Conservation (phyloP, 2,329 filamentous ascomycete genomes). For the Ophiocordyceps camponoti-floridani region DNA sequence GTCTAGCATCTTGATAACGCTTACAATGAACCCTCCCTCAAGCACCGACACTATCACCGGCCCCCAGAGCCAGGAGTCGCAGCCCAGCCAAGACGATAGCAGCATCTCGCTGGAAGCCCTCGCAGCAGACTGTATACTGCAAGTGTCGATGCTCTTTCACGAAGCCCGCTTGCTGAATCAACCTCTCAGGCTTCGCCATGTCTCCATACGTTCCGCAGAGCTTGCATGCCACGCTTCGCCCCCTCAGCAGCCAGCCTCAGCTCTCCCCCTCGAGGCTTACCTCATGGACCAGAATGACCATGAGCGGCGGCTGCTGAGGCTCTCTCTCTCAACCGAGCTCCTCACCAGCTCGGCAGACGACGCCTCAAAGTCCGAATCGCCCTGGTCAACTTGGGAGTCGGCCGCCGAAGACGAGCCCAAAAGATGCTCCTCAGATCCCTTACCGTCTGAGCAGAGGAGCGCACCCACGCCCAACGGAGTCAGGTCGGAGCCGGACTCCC, state of each 20-base stretch:
- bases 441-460: no score
- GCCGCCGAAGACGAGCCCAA: background rate
- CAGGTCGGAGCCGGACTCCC: no score
- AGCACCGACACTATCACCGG: background rate
- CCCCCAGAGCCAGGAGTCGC: background rate
- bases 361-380: background rate
- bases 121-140: background rate
- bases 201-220: background rate
- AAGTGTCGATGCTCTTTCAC: background rate
- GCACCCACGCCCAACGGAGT: background rate
- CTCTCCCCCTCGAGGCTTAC: background rate
- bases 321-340: background rate
- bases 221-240: background rate
- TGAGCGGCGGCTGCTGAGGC: conserved; percentile 1
- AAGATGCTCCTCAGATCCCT: background rate
- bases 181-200: background rate
- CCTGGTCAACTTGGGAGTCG: background rate
- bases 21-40: background rate
- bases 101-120: background rate
- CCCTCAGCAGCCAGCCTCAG: no score
- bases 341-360: background rate
- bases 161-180: no score
- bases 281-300: conserved; percentile 1
- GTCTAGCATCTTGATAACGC: background rate
- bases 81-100: background rate